Conservation (phyloP, 768 basidiomycete species). For the Phaeotremella skinneri region DNA sequence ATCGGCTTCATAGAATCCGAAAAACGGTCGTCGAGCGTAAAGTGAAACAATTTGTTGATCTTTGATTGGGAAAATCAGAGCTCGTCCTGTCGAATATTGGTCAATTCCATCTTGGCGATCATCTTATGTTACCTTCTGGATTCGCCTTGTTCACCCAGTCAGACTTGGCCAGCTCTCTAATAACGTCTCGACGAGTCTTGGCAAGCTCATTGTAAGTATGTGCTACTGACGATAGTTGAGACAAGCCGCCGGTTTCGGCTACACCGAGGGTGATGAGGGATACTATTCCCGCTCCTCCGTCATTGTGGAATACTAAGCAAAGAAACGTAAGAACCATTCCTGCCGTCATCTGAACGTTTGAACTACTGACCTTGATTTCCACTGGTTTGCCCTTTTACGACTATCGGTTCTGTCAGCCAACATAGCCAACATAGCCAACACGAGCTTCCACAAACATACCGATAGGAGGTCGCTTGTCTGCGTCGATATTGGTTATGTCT, state of each 20-base stretch:
- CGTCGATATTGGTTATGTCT: conserved; percentile 28
- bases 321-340: not conserved
- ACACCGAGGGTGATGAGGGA: conserved; percentile 27
- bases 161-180: conserved; percentile 21
- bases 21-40: conserved; percentile 30
- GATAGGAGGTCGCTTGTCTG: conserved; percentile 29
- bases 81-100: not conserved
- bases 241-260: conserved; percentile 28
- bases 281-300: conserved; percentile 24
- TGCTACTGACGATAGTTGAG: conserved; percentile 27
- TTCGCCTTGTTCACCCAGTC: conserved; percentile 21
- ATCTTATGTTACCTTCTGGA: conserved; percentile 21
- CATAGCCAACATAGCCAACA: not conserved
- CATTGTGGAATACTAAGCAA: conserved; percentile 26
- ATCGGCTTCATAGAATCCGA: conserved; percentile 30
- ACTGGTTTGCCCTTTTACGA: conserved; percentile 30
- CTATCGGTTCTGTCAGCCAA: conserved; percentile 1
- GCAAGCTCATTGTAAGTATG: conserved; percentile 31
- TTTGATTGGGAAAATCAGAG: conserved; percentile 9
- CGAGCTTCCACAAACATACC: too few relatives aligned
- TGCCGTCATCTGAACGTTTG: not conserved
- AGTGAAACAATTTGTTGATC: conserved; percentile 14
- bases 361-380: conserved; percentile 25
- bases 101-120: not conserved
- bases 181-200: conserved; percentile 20